Percentiles rank a stretch among this genome's conserved stretches.
phyloP scores from a whole-genome alignment of 1,139 yeast genomes.

The Yamadazyma siamensis region DNA sequence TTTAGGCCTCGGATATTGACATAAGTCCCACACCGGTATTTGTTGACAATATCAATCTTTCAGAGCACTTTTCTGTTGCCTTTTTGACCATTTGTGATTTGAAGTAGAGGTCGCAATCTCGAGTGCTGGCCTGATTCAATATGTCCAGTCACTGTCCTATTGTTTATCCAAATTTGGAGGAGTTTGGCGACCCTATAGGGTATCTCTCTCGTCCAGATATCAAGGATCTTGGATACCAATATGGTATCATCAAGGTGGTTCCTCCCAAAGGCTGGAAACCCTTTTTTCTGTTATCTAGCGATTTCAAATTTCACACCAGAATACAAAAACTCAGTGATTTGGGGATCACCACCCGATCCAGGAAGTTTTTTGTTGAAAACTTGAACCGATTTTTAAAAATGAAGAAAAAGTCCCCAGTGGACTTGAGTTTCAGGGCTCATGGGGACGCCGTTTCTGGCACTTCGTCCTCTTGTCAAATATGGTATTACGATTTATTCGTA shows the following conservation, averaged over 20 bases:
- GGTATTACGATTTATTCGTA: constrained; percentile 54
- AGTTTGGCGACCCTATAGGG: constrained; percentile 60
- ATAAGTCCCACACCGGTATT: too few species aligned
- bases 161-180: constrained; percentile 49
- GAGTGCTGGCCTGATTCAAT: too few species aligned
- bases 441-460: too few species aligned
- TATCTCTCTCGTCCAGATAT: constrained; percentile 54
- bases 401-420: constrained; percentile 31
- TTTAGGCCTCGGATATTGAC: too few species aligned
- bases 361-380: constrained; percentile 59
- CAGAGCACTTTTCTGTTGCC: too few species aligned
- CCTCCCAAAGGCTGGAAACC: constrained; percentile 64
- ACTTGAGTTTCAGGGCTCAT: constrained; percentile 21
- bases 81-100: too few species aligned
- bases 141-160: constrained; percentile 42
- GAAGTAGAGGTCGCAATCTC: too few species aligned
- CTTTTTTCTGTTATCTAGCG: constrained; percentile 47
- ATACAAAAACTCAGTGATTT: constrained; percentile 62
- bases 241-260: constrained; percentile 62
- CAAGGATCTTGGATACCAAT: constrained; percentile 50
- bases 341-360: constrained; percentile 58
- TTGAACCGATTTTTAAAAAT: constrained; percentile 54
- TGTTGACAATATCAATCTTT: too few species aligned
- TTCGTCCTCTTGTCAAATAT: too few species aligned
- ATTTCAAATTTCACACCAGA: constrained; percentile 63